These are phyloP conservation scores for Globisporangium nagaii DNA, from an alignment of 352 stramenopile genomes.

Conservation along the genomic window DNA sequence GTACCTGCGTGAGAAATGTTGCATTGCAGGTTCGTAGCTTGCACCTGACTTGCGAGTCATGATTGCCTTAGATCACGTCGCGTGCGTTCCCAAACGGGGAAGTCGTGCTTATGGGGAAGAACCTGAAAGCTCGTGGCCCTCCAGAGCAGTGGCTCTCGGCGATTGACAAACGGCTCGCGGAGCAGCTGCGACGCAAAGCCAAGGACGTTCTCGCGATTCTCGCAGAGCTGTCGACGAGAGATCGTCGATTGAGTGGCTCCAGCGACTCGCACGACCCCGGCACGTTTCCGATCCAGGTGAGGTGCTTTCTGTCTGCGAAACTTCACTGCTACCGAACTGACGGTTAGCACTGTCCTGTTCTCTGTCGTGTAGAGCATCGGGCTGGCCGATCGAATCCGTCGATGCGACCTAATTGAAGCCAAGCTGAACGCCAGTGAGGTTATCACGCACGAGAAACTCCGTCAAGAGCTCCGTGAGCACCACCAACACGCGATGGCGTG, in stretches of 20 bases:
- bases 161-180: conserved; percentile 49
- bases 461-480: neutral
- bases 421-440: neutral
- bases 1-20: no score
- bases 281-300: conserved; percentile 26
- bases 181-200: conserved; percentile 48
- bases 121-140: conserved; percentile 63
- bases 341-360: no score
- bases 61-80: conserved; percentile 17
- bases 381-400: conserved; percentile 43
- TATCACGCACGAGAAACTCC: neutral
- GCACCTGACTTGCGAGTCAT: no score
- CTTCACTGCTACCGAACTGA: no score
- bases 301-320: no score
- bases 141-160: conserved; percentile 62
- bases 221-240: neutral
- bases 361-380: conserved; percentile 22
- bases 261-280: neutral
- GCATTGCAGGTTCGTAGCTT: no score
- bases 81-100: conserved; percentile 33
- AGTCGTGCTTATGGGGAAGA: conserved; percentile 58
- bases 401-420: conserved; percentile 33
- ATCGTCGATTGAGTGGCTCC: neutral
- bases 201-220: conserved; percentile 36
- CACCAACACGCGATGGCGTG: neutral